Base-by-base conservation (phyloP, 371 early-diverging fungal genomes). In the Mortierella sp. region DNA sequence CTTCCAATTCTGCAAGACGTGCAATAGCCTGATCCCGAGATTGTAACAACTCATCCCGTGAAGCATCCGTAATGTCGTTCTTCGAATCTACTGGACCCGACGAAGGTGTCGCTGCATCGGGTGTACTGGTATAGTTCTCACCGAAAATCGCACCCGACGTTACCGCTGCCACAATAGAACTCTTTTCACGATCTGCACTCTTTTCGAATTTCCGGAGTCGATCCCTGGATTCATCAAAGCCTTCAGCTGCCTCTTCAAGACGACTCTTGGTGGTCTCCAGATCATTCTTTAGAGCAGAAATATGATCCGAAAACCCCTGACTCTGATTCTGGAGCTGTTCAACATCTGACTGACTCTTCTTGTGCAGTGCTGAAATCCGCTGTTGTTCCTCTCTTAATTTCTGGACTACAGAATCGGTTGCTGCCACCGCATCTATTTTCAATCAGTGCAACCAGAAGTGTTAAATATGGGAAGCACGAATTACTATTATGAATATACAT, bases 1-100 rank as follows among this genome's bases (percentile, higher is more conserved):
- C 82, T 55, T 90, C 86, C 14, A 92, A 70, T 67, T 91, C 90
- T 2, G 75, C 67, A 60, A 88, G 73, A 3, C 92, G 85, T 16
- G 74, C 62, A 52, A 85, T 82, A 0, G 89, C 85, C 9, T 83
- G 65, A 57, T 74, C 71, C 5, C 84, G 80, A 29, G 57, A 67
- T 51, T 83, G 83, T 11, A 87, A 59, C 63, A 81, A 62, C 16
- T 74, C 81, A 25, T 77, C 81, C 30, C 74, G 52, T 5, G 76
- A 56, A 15, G 70, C 71, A n/a, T 67, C 68, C 25, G 57, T 75
- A 55, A 70, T 51, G 7, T 70, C 71, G 46, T 47, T 64, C 57
- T 76, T 76, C 26, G 48, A 21, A 56, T 60, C 55, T 16, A 28
- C 26, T 15, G 69, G 69, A 7, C 70, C 70, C 52, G 64, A 46